phyloP scores from a whole-genome alignment of 2,329 filamentous ascomycete species.

The Microdochium bolleyi region DNA sequence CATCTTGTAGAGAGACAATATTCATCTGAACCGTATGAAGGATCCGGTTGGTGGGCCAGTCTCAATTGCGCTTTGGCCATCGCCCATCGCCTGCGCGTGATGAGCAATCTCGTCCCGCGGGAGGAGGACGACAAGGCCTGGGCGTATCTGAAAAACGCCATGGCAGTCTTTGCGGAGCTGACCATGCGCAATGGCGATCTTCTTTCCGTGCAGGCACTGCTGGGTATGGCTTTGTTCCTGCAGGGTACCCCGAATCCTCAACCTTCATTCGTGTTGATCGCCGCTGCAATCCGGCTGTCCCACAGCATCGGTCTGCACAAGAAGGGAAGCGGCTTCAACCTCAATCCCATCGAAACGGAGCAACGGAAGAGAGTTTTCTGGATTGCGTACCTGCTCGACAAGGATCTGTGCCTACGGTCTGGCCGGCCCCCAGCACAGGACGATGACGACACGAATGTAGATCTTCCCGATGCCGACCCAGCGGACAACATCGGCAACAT shows the following conservation, averaged over 20 bases:
- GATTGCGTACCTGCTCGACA: slow-evolving; percentile 59
- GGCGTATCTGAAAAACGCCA: slow-evolving; percentile 93
- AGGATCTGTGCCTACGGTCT: slow-evolving; percentile 52
- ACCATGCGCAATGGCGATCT: slow-evolving; percentile 95
- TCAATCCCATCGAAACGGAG: slow-evolving; percentile 90
- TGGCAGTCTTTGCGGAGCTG: slow-evolving; percentile 86
- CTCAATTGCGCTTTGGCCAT: slow-evolving; percentile 93
- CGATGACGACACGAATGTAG: slow-evolving; percentile 82
- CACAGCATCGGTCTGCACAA: slow-evolving; percentile 96
- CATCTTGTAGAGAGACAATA: slow-evolving; percentile 93
- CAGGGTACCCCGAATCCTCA: slow-evolving; percentile 96
- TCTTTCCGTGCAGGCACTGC: slow-evolving; percentile 83
- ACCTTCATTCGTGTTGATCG: slow-evolving; percentile 83
- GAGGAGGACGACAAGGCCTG: slow-evolving; percentile 94
- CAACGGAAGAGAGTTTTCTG: slow-evolving; percentile 65
- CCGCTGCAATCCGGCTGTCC: slow-evolving; percentile 80
- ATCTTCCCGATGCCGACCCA: slow-evolving; percentile 85
- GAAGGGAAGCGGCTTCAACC: slow-evolving; percentile 81
- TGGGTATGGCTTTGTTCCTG: slow-evolving; percentile 91
- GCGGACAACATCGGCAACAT: slow-evolving; percentile 93
- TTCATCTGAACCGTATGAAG: slow-evolving; percentile 83
- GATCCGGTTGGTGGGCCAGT: slow-evolving; percentile 97
- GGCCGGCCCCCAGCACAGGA: slow-evolving; percentile 54
- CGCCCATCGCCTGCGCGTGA: slow-evolving; percentile 82
- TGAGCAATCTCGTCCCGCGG: slow-evolving; percentile 85